Percentiles rank a stretch among this genome's conserved stretches.
Conservation (phyloP, 2,329 filamentous ascomycete genomes). For the Sordariomycetes sp. region DNA sequence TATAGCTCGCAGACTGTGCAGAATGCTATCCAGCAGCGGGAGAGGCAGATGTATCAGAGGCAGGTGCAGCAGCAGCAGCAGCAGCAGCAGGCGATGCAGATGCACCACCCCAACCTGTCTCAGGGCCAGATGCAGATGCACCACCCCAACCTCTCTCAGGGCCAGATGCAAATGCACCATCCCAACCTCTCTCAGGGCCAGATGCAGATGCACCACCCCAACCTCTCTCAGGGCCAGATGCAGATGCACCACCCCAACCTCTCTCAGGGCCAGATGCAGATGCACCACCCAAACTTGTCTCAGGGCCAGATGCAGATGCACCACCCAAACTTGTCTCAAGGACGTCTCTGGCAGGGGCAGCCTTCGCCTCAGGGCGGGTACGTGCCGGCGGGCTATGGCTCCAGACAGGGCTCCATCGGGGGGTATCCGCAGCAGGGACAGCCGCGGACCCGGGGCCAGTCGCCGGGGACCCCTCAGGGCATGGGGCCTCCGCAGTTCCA, state of each 20-base stretch:
- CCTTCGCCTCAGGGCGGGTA: background rate
- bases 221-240: background rate
- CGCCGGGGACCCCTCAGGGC: background rate
- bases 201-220: too few relatives aligned
- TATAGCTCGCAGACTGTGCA: slow-evolving; percentile 59
- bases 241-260: too few relatives aligned
- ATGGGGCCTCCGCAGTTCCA: background rate
- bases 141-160: background rate
- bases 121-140: too few relatives aligned
- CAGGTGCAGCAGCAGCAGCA: slow-evolving; percentile 18
- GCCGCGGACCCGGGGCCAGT: background rate
- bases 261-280: too few relatives aligned
- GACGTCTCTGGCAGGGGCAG: background rate
- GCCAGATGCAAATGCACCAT: too few relatives aligned
- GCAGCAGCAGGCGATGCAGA: slow-evolving; percentile 10
- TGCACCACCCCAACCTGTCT: background rate
- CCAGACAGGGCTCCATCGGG: background rate
- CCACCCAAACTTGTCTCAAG: slow-evolving; percentile 1
- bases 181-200: background rate
- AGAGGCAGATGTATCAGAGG: slow-evolving; percentile 32
- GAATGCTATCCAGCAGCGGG: slow-evolving; percentile 56
- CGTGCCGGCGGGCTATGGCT: background rate
- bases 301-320: background rate
- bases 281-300: background rate
- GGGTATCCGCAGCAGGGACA: background rate